A percentile compares a stretch with the other conserved stretches of the same genome.
Conservation (phyloP, 1,284 basidiomycete genomes). For the Microbotryum intermedium region DNA sequence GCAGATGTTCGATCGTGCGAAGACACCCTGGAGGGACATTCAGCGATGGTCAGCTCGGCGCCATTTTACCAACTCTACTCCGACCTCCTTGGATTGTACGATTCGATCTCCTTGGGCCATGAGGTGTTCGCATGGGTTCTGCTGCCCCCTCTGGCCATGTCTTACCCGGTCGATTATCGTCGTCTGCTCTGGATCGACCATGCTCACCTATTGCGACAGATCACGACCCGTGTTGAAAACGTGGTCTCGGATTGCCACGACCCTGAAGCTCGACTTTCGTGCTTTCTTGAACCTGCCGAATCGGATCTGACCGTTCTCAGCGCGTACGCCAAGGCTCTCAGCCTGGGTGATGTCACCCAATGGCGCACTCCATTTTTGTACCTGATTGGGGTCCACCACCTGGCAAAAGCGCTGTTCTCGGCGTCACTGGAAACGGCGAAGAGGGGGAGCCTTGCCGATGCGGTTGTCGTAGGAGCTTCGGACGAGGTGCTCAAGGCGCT, state of each 20-base stretch:
- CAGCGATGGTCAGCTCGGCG: conserved; percentile 12
- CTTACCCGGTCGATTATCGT: conserved; percentile 75
- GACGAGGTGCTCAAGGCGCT: no score
- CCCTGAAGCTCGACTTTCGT: background rate
- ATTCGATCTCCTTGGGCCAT: conserved; percentile 81
- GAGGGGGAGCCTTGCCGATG: no score
- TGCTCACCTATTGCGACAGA: conserved; percentile 43
- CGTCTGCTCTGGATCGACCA: conserved; percentile 76
- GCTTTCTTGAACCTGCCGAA: conserved; percentile 19
- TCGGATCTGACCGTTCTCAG: conserved; percentile 11
- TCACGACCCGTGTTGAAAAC: conserved; percentile 13
- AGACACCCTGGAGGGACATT: background rate
- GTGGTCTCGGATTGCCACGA: conserved; percentile 5
- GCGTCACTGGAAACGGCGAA: no score
- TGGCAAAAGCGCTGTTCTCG: conserved; percentile 44
- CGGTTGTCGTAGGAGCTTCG: no score
- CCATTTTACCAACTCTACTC: conserved; percentile 87
- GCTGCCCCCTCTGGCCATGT: conserved; percentile 64
- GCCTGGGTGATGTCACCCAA: background rate
- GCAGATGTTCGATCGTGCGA: background rate
- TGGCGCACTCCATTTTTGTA: conserved; percentile 48
- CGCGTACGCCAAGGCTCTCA: conserved; percentile 21
- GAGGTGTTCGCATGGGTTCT: conserved; percentile 64
- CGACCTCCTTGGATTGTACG: conserved; percentile 80
- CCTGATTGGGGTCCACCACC: conserved; percentile 66